phyloP scores from a whole-genome alignment of 1,284 basidiomycete genomes.

The Fomes fomentarius region DNA sequence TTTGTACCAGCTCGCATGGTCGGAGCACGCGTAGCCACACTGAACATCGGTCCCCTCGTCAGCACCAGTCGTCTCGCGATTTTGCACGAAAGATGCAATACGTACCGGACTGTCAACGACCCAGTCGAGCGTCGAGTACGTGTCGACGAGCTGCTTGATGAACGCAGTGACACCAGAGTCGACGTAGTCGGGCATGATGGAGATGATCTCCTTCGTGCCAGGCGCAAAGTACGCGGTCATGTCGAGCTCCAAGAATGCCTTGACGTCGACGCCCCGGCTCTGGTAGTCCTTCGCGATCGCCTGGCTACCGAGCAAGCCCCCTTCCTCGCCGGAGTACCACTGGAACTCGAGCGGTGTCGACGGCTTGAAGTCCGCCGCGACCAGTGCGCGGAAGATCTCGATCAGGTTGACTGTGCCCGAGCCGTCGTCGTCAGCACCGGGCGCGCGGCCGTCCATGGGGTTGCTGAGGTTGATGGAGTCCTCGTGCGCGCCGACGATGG shows the following conservation, averaged over 20 bases:
- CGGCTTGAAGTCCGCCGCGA: constrained; percentile 54
- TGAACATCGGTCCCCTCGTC: constrained; percentile 8
- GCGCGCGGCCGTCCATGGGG: constrained; percentile 51
- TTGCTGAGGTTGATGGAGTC: constrained; percentile 59
- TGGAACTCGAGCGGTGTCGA: constrained; percentile 67
- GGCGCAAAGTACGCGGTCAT: constrained; percentile 66
- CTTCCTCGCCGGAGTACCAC: constrained; percentile 68
- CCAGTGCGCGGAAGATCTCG: constrained; percentile 58
- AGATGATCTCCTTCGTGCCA: constrained; percentile 62
- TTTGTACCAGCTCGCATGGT: constrained; percentile 49
- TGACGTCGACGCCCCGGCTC: constrained; percentile 46
- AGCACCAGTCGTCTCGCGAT: too few relatives aligned
- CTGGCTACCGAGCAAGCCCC: constrained; percentile 66
- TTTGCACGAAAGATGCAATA: constrained; percentile 30
- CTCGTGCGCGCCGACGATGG: constrained; percentile 67
- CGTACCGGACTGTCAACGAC: constrained; percentile 45
- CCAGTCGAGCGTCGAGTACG: constrained; percentile 44
- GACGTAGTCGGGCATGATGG: constrained; percentile 67
- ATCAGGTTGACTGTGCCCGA: constrained; percentile 70
- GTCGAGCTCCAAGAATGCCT: constrained; percentile 48
- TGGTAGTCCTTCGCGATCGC: constrained; percentile 65
- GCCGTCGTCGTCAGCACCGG: constrained; percentile 74
- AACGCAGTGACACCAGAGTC: constrained; percentile 45
- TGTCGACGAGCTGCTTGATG: constrained; percentile 40
- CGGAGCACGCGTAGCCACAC: constrained; percentile 48